Conservation (phyloP, 2,329 filamentous ascomycete genomes). For the Kalaharituber pfeilii region DNA sequence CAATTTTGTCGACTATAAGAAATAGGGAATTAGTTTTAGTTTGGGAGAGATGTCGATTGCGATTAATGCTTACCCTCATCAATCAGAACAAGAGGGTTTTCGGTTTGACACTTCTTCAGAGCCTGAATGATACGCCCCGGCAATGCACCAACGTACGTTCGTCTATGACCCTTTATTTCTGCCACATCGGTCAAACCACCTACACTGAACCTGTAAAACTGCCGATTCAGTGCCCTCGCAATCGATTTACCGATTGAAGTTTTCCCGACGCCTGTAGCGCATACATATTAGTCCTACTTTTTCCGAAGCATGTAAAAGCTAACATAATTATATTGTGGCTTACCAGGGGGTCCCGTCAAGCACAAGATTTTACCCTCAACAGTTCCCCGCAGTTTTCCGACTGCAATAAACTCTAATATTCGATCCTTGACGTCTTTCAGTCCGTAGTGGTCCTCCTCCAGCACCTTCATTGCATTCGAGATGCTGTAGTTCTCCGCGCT, state of each 20-base stretch:
- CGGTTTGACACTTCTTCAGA: constrained; percentile 95
- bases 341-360: constrained; percentile 77
- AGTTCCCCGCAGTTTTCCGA: constrained; percentile 88
- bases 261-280: constrained; percentile 57
- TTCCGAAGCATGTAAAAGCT: no score
- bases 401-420: constrained; percentile 94
- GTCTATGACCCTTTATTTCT: constrained; percentile 92
- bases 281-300: no score
- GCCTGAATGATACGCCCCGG: constrained; percentile 96
- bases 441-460: constrained; percentile 94
- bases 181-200: constrained; percentile 93
- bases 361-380: constrained; percentile 98
- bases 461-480: constrained; percentile 68
- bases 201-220: constrained; percentile 97
- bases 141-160: constrained; percentile 89
- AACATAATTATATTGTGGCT: neutral
- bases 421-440: constrained; percentile 97
- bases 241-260: constrained; percentile 98
- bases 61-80: constrained; percentile 45
- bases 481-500: constrained; percentile 96
- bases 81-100: constrained; percentile 90
- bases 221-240: constrained; percentile 76
- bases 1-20: constrained; percentile 66
- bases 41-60: neutral
- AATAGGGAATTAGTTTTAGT: neutral